Evolutionary conservation across 768 basidiomycete genomes (phyloP).

Genomic region (Exidia glandulosa): DNA sequence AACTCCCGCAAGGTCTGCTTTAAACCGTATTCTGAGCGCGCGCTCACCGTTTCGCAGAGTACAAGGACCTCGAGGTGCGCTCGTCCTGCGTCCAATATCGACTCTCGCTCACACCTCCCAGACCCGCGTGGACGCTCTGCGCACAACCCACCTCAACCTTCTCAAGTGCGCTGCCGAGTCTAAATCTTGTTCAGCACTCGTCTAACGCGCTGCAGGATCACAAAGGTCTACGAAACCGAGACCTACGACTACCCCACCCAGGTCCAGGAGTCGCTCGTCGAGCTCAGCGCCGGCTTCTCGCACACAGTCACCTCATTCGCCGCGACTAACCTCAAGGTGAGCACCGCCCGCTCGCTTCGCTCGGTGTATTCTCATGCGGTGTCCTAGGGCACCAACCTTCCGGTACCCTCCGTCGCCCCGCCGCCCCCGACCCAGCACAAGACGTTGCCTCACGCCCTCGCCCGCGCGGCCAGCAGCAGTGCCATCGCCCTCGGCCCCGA

Average conservation of each 20-base stretch:
- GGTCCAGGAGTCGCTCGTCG: slow-evolving; percentile 70
- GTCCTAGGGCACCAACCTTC: slow-evolving; percentile 61
- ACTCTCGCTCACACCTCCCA: background rate
- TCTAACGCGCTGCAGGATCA: slow-evolving; percentile 41
- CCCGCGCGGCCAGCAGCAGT: slow-evolving; percentile 60
- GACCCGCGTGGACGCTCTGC: slow-evolving; percentile 83
- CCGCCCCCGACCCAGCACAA: slow-evolving; percentile 65
- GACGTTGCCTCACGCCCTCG: slow-evolving; percentile 91
- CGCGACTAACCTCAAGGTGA: slow-evolving; percentile 64
- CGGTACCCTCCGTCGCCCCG: slow-evolving; percentile 53
- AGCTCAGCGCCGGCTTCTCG: slow-evolving; percentile 59
- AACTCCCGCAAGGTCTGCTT: slow-evolving; percentile 67
- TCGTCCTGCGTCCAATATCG: background rate
- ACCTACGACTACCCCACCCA: slow-evolving; percentile 85
- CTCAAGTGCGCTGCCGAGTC: slow-evolving; percentile 51
- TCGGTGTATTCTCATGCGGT: background rate
- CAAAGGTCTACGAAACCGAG: slow-evolving; percentile 81
- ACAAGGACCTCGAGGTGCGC: slow-evolving; percentile 74
- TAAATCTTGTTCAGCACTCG: slow-evolving; percentile 1
- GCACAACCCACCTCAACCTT: slow-evolving; percentile 59
- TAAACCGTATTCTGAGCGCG: background rate
- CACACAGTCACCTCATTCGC: slow-evolving; percentile 75
- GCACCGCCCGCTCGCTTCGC: background rate
- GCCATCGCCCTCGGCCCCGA: slow-evolving; percentile 36
- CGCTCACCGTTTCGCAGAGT: slow-evolving; percentile 45